Evolutionary conservation across 345 rosid genomes (phyloP), one percentile per base, ranked within the genome.

Genomic region (Adansonia digitata): DNA sequence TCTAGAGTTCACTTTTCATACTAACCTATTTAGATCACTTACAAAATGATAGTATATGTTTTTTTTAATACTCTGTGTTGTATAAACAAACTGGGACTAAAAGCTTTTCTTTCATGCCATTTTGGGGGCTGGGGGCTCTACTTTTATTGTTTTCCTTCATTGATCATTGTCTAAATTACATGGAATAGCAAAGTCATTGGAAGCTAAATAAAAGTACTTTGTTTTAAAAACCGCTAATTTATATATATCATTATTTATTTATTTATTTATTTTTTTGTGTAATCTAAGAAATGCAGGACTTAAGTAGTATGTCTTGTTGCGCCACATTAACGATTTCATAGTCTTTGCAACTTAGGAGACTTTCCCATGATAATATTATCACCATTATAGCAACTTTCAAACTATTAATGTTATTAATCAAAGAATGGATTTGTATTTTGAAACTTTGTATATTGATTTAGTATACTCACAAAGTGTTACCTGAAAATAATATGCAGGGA

Each of bases 401-500:
- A 37, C 35, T 15, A 7, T 0, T 59, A 17, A 8, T 73, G 61
- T 45, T 31, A 24, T 40, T 26, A 12, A 29, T 15, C 39, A 26
- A 45, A 67, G 22, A 45, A 67, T 40, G 29, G 29, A n/a, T 42
- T 2, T 2, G 14, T 40, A 40, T 65, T 18, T 40, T 40, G 69
- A 5, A 35, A 20, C 37, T 49, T 59, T 53, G 34, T 74, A 45
- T 46, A 14, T 55, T 63, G n/a, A 42, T 59, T 34, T 45, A 26
- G 57, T 51, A 24, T 43, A 62, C 56, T 55, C n/a, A 71, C 55
- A 15, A 39, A 40, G 29, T 24, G 51, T 9, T 4, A 10, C 12
- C 52, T 67, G 24, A 52, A 46, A 57, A 22, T 70, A 5, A 78
- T 56, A 55, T 82, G 86, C 92, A 91, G 99, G 90, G 79, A 85